A percentile compares a stretch with the other conserved stretches of the same genome.
These are phyloP conservation scores for Berkeleyomyces basicola DNA, from an alignment of 2,329 filamentous ascomycete genomes.

Conservation along the genomic window DNA sequence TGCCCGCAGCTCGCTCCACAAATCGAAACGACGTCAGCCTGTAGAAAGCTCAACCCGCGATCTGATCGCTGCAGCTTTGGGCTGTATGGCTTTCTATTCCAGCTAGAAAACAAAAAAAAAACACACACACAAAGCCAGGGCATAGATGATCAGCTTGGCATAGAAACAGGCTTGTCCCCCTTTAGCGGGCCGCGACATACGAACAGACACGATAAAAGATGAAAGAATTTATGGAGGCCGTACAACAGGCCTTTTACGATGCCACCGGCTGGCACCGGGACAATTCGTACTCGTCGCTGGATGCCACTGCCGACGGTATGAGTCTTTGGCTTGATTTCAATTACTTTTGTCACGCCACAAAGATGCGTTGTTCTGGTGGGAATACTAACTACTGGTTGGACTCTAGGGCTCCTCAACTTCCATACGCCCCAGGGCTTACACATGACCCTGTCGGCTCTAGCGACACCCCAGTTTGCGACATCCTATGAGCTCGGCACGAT, in stretches of 20 bases:
- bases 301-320: slow-evolving; percentile 63
- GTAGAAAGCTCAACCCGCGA: not conserved
- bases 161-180: not conserved
- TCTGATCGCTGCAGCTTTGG: not conserved
- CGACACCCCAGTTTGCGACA: slow-evolving; percentile 83
- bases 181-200: not conserved
- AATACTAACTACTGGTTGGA: not conserved
- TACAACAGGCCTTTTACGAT: slow-evolving; percentile 78
- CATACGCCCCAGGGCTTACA: slow-evolving; percentile 69
- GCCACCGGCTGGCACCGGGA: slow-evolving; percentile 79
- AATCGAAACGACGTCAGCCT: not conserved
- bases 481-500: slow-evolving; percentile 83
- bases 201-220: slow-evolving; percentile 30
- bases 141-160: not conserved
- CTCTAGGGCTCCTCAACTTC: slow-evolving; percentile 68
- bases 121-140: not conserved
- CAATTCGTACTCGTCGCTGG: slow-evolving; percentile 80
- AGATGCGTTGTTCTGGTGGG: not conserved
- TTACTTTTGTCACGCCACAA: no score
- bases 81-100: not conserved
- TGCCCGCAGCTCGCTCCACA: not conserved
- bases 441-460: slow-evolving; percentile 77
- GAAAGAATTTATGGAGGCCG: slow-evolving; percentile 96
- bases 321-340: slow-evolving; percentile 9
- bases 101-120: no score